Base-by-base conservation (phyloP, 768 basidiomycete genomes). In the Auriscalpium vulgare region DNA sequence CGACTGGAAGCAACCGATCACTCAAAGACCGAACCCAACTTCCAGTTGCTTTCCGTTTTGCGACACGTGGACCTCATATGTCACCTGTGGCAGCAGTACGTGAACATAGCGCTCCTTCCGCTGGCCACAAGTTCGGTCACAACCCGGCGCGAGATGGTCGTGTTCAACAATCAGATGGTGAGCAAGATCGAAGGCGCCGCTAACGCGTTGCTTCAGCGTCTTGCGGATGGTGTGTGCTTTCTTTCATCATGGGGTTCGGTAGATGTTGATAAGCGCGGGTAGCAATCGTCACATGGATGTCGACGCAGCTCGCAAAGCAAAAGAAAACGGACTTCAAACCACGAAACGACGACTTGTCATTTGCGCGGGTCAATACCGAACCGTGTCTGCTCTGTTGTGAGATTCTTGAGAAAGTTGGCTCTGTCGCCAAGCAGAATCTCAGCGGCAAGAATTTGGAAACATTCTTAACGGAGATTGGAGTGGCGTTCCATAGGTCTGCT, bases 251-350 rank as follows among this genome's bases (percentile, higher is more conserved):
- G 29, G 29, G 29, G 29, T 29, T 5, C 4, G 4, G 29, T 29
- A 50, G 14, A 45, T 17, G 53, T 21, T 52, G 46, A 44, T 34
- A 37, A 21, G 10, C 19, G 10, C 35, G 37, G 36, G 0, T 58
- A 94, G 91, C 77, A 0, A 80, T 92, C 57, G 69, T 93, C 48
- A 69, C 80, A 17, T 95, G 89, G 85, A 73, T 97, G 8, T 76
- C 82, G 2, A 59, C 76, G 3, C 86, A 90, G 59, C 81, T 99
- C 38, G 78, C 83, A 8, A 95, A 93, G 69, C 97, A 99, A 69
- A 97, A 97, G 75, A 88, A 87, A 65, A 88, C 83, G 50, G 97
- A 99, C 68, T 99, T 97, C 74, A 97, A 95, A 69, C 97, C 97
- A 10, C 83, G 88, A 38, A 94, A 97, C 63, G 97, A 99, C 65